Evolutionary conservation across 2,329 filamentous ascomycete species (phyloP).

Genomic region (Fusarium duplospermum): DNA sequence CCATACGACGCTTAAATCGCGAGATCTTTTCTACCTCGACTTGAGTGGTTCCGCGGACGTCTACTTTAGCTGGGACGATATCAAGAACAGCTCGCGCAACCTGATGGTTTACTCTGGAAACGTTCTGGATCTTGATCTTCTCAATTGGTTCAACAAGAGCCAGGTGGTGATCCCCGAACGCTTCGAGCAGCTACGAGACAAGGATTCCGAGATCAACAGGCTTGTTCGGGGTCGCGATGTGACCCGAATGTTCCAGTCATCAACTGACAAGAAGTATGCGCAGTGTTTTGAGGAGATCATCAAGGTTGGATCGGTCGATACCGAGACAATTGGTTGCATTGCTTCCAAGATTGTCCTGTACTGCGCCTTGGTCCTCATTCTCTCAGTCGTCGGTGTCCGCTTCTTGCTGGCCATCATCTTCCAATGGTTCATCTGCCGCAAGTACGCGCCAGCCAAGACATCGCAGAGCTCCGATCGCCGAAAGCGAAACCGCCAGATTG

Average conservation of each 20-base stretch:
- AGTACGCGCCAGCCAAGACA: slow-evolving; percentile 86
- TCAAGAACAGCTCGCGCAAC: slow-evolving; percentile 89
- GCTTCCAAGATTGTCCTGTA: slow-evolving; percentile 97
- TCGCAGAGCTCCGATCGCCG: slow-evolving; percentile 84
- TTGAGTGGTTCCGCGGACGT: slow-evolving; percentile 82
- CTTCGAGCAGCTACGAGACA: slow-evolving; percentile 84
- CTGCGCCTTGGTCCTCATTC: slow-evolving; percentile 89
- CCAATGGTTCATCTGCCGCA: slow-evolving; percentile 94
- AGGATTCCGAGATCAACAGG: slow-evolving; percentile 67
- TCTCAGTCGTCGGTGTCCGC: slow-evolving; percentile 86
- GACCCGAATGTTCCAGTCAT: slow-evolving; percentile 86
- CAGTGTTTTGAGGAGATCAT: slow-evolving; percentile 93
- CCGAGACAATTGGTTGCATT: slow-evolving; percentile 96
- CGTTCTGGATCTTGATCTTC: slow-evolving; percentile 88
- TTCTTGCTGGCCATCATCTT: slow-evolving; percentile 92
- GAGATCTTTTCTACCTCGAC: slow-evolving; percentile 79
- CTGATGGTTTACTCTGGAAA: slow-evolving; percentile 94
- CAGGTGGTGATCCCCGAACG: slow-evolving; percentile 80
- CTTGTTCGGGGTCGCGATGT: slow-evolving; percentile 86
- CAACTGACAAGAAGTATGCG: slow-evolving; percentile 82
- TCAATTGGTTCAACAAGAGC: slow-evolving; percentile 88
- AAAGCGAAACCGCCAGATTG: slow-evolving; percentile 90
- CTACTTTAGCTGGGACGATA: slow-evolving; percentile 95
- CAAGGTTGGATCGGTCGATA: slow-evolving; percentile 95
- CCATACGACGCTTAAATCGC: slow-evolving; percentile 78